Percentiles rank a stretch among this genome's conserved stretches.
These are phyloP conservation scores for Mycena latifolia DNA, from an alignment of 768 basidiomycete species.

Conservation along the genomic window DNA sequence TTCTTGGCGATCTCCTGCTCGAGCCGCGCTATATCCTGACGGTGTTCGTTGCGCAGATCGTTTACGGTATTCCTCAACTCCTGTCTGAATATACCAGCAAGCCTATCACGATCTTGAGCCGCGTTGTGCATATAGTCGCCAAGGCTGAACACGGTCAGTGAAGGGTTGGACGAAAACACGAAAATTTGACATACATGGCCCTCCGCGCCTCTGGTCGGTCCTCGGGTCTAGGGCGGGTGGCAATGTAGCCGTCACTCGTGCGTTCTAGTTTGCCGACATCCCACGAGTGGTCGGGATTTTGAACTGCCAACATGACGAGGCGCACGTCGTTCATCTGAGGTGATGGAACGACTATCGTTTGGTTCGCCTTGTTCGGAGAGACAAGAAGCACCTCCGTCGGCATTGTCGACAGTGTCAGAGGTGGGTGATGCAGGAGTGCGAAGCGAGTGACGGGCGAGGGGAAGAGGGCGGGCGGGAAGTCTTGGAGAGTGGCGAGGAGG, in stretches of 20 bases:
- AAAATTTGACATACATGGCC: conserved; percentile 6
- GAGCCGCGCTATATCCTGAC: not conserved
- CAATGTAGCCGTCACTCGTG: not conserved
- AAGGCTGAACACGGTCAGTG: conserved; percentile 9
- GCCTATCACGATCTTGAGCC: not conserved
- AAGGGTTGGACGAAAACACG: conserved; percentile 15
- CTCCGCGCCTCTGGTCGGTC: conserved; percentile 2
- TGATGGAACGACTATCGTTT: not conserved
- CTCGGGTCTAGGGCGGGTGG: conserved; percentile 1
- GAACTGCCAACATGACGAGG: conserved; percentile 6
- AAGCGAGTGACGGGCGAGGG: conserved; percentile 2
- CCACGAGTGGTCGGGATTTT: conserved; percentile 14
- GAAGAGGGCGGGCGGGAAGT: not conserved
- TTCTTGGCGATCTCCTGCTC: not conserved
- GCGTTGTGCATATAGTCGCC: conserved; percentile 4
- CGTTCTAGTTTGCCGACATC: conserved; percentile 1
- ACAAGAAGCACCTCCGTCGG: conserved; percentile 1
- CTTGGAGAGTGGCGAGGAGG: conserved; percentile 3
- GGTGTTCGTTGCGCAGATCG: not conserved
- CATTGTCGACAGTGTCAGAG: conserved; percentile 1
- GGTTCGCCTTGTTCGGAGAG: not conserved
- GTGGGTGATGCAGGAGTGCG: not conserved
- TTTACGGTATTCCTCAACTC: not conserved
- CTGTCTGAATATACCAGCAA: not conserved
- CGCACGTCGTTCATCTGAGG: not conserved